Base-by-base conservation (phyloP, 176 grass and related monocot genomes). In the Paspalum vaginatum region DNA sequence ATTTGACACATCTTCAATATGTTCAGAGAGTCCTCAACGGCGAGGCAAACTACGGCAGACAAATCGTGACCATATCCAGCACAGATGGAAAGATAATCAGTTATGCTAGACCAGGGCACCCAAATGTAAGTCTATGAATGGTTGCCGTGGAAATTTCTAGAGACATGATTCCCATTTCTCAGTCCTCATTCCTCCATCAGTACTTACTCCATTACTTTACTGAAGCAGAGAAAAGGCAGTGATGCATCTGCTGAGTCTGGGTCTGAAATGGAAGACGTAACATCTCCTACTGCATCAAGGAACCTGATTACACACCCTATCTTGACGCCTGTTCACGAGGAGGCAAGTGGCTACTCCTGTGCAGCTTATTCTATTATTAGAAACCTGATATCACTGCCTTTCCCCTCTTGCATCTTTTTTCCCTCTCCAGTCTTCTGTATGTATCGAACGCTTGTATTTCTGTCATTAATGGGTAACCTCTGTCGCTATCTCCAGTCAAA, bases 1-100 rank as follows among this genome's bases (percentile, higher is more conserved):
- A 68, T 70, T n/a, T 72, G 66, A 20, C 8, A 52, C 55, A 16
- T 72, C 59, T 84, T 77, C 20, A 62, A 79, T 88, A 72, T 74
- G 5, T 64, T 37, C 81, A 98, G 96, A 99, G 91, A 83, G 90
- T 99, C 8, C 88, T 91, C 41, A 91, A 89, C 62, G 96, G 92
- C 4, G 92, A 99, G 79, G 90, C 88, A 47, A 86, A 99, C 79
- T 95, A 86, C 21, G 88, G 79, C 58, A 90, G 96, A 82, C 92
- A 99, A 93, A 99, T 99, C 68, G 90, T 99, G 80, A 99, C 92
- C 47, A 81, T 93, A 87, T 95, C 92, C 64, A 80, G 92, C 66
- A 84, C 77, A 7, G 87, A 97, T 18, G 92, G 96, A 46, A 99
- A 93, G 76, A 88, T 95, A 65, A 84, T 99, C 64, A 13, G 86